These are phyloP conservation scores for Hura crepitans DNA, from an alignment of 441 rosid species.

Conservation along the genomic window DNA sequence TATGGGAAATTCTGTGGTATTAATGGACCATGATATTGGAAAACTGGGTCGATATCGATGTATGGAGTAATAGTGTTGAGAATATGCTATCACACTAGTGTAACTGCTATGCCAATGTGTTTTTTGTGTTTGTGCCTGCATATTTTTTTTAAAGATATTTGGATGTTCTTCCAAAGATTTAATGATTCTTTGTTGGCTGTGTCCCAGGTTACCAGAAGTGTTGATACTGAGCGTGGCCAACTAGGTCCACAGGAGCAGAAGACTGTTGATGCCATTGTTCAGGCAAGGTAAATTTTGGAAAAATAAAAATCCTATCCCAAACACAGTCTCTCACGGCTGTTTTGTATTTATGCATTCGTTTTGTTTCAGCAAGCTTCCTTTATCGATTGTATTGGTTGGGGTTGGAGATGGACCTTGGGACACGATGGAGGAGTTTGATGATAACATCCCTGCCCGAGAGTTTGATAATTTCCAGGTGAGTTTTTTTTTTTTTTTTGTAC, in stretches of 20 bases:
- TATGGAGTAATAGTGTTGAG: constrained; percentile 4
- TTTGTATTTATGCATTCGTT: constrained; percentile 6
- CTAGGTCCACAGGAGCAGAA: constrained; percentile 81
- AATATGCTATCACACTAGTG: neutral
- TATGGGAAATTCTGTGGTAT: neutral
- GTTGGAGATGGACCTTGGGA: constrained; percentile 99
- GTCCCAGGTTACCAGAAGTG: constrained; percentile 85
- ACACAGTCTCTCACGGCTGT: neutral
- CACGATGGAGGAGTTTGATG: constrained; percentile 87
- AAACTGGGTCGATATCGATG: neutral
- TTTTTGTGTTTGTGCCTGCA: neutral
- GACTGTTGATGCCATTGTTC: constrained; percentile 84
- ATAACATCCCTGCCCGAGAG: constrained; percentile 83
- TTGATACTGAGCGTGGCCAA: constrained; percentile 57
- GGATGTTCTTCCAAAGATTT: neutral
- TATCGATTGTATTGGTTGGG: constrained; percentile 91
- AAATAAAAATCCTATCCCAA: neutral
- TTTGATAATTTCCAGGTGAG: constrained; percentile 89
- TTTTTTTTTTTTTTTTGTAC: neutral
- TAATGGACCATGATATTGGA: neutral
- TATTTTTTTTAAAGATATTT: neutral
- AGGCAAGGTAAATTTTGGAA: constrained; percentile 58
- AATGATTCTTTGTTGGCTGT: constrained; percentile 7
- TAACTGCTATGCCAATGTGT: neutral
- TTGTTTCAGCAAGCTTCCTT: constrained; percentile 64